Percentiles rank a stretch among this genome's conserved stretches.
Conservation (phyloP, 768 basidiomycete genomes). For the Psilocybe subaeruginosa region DNA sequence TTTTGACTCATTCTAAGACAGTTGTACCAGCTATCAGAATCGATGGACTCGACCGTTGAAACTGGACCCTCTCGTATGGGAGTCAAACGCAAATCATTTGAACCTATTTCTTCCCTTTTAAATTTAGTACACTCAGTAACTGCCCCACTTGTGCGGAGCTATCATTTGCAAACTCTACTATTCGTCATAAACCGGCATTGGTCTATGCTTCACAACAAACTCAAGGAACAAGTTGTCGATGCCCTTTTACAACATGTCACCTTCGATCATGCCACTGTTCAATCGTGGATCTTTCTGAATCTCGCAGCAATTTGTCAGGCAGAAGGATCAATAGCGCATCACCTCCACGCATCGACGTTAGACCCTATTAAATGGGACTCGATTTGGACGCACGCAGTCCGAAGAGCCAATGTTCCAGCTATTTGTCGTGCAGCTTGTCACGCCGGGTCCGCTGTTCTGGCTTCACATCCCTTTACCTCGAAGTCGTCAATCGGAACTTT, state of each 20-base stretch:
- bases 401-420: slow-evolving; percentile 66
- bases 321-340: slow-evolving; percentile 32
- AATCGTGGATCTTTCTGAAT: slow-evolving; percentile 87
- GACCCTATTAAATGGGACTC: slow-evolving; percentile 66
- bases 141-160: slow-evolving; percentile 37
- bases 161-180: slow-evolving; percentile 75
- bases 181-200: slow-evolving; percentile 87
- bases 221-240: slow-evolving; percentile 59
- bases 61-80: slow-evolving; percentile 25
- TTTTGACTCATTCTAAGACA: slow-evolving; percentile 27
- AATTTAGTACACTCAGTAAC: slow-evolving; percentile 42
- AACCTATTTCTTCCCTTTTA: slow-evolving; percentile 62
- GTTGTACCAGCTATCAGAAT: slow-evolving; percentile 70
- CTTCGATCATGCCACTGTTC: slow-evolving; percentile 63
- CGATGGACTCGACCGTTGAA: slow-evolving; percentile 37
- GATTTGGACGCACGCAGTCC: slow-evolving; percentile 83
- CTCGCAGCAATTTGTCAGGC: slow-evolving; percentile 71
- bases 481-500: slow-evolving; percentile 36
- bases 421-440: slow-evolving; percentile 85
- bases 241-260: slow-evolving; percentile 64
- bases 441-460: slow-evolving; percentile 57
- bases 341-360: slow-evolving; percentile 8
- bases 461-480: slow-evolving; percentile 29
- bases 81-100: slow-evolving; percentile 61
- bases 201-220: slow-evolving; percentile 56